phyloP scores from a whole-genome alignment of 805 yeast genomes.

The Ogataea dorogensis region DNA sequence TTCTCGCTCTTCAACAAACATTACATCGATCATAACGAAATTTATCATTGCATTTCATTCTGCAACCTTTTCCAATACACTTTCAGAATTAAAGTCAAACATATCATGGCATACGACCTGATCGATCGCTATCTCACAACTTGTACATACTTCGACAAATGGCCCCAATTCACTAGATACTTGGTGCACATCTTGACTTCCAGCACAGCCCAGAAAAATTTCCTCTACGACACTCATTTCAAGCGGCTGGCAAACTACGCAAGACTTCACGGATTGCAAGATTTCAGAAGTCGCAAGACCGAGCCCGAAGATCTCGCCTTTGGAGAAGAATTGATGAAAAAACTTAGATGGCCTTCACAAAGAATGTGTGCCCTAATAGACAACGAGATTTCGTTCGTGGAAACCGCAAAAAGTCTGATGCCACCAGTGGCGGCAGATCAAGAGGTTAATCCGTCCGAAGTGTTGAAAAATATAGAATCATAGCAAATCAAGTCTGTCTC shows the following conservation, averaged over 20 bases:
- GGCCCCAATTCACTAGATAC: slow-evolving; percentile 24
- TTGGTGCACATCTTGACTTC: slow-evolving; percentile 12
- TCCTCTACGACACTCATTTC: slow-evolving; percentile 13
- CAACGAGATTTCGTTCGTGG: slow-evolving; percentile 16
- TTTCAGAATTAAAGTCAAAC: slow-evolving; percentile 13
- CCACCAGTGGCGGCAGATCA: slow-evolving; percentile 2
- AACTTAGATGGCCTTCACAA: slow-evolving; percentile 22
- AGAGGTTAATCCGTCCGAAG: slow-evolving; percentile 17
- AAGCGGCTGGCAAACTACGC: slow-evolving; percentile 23
- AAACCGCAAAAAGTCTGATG: slow-evolving; percentile 19
- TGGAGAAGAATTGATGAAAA: slow-evolving; percentile 13
- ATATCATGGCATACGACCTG: slow-evolving; percentile 20
- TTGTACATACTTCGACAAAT: slow-evolving; percentile 27
- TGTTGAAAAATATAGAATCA: slow-evolving; percentile 10
- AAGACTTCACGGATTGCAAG: slow-evolving; percentile 20
- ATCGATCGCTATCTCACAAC: slow-evolving; percentile 18
- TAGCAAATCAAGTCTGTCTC: slow-evolving; percentile 12
- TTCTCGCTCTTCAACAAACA: slow-evolving; percentile 21
- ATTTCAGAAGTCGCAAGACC: slow-evolving; percentile 19
- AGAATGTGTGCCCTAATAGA: slow-evolving; percentile 14
- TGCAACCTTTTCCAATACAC: slow-evolving; percentile 19
- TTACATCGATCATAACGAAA: slow-evolving; percentile 22
- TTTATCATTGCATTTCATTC: slow-evolving; percentile 27
- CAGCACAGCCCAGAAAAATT: slow-evolving; percentile 11
- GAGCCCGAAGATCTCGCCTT: slow-evolving; percentile 14